Evolutionary conservation across 2,329 filamentous ascomycete species (phyloP), one percentile per base, ranked within the genome.

Genomic region (Aspergillus sp.): DNA sequence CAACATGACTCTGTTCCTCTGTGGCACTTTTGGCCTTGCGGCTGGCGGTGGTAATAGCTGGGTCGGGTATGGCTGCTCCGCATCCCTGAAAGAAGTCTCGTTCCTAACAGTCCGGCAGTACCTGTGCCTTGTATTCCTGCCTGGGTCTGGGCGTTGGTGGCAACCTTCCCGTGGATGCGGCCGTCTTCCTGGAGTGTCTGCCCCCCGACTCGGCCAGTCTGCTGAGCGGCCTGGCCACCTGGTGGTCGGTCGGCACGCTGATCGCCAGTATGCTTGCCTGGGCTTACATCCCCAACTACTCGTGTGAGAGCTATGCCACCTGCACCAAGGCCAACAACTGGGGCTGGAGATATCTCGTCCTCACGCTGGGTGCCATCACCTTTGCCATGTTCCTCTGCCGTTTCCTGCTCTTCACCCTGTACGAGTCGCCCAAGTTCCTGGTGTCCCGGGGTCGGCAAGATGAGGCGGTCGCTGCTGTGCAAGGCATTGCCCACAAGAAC

Each of bases 371-470:
- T 44, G 75, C 87, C 31, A 72, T 84, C 45, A 94, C 89, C 0
- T 84, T 94, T 57, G 69, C 78, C 71, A 91, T 94, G 87, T 95
- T 92, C 64, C 69, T 88, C 46, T 75, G 85, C 55, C 89, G 91
- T 16, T 91, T 91, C 77, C 86, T 91, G 70, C 65, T 91, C 55
- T 95, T 95, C 72, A 83, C 87, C 55, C 81, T 95, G 11, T 89
- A 88, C 66, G 91, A 96, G 67, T 94, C 90, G 5, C 91, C 91
- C 43, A 94, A 94, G 68, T 95, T 86, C 64, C 77, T 95, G 20
- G 81, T 95, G 9, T 88, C 86, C 17, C 80, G 83, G n/a, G 88
- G 89, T 32, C 83, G 88, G 5, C 87, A 95, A 68, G 75, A 82
- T 13, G 89, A 94, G 64, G 90, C 90, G 1, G 88, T 95, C 1